phyloP scores from a whole-genome alignment of 306 rosid genomes.

The Elaeagnus macrophylla region DNA sequence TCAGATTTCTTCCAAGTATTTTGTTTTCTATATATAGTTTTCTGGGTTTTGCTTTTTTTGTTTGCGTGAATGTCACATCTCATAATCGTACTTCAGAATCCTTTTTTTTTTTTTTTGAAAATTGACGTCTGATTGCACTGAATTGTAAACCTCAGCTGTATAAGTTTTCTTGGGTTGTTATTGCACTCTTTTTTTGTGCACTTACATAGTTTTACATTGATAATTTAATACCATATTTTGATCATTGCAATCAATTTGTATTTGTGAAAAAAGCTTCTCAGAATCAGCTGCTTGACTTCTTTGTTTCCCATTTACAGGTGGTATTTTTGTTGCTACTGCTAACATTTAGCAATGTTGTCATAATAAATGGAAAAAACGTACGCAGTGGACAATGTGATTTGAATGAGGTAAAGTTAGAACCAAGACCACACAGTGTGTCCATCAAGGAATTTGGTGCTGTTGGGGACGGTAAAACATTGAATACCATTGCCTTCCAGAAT shows the following conservation, averaged over 20 bases:
- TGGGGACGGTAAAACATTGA: slow-evolving; percentile 63
- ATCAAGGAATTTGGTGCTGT: slow-evolving; percentile 63
- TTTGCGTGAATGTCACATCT: background rate
- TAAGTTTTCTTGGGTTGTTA: background rate
- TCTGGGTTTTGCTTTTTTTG: slow-evolving; percentile 11
- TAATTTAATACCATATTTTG: background rate
- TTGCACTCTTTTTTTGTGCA: background rate
- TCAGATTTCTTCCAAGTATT: background rate
- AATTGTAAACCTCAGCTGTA: background rate
- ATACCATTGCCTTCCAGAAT: slow-evolving; percentile 59
- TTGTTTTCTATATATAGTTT: slow-evolving; percentile 5
- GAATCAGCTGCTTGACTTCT: slow-evolving; percentile 7
- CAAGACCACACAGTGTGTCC: slow-evolving; percentile 62
- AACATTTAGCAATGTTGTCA: slow-evolving; percentile 23
- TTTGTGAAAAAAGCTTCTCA: background rate
- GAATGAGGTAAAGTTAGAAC: slow-evolving; percentile 13
- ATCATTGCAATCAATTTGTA: background rate
- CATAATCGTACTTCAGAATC: slow-evolving; percentile 2
- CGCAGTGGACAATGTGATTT: slow-evolving; percentile 16
- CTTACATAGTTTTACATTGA: background rate
- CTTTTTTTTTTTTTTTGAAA: too few species aligned
- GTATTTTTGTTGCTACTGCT: slow-evolving; percentile 28
- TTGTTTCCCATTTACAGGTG: slow-evolving; percentile 42
- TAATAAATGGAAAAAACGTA: slow-evolving; percentile 3
- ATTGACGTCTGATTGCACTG: background rate